Evolutionary conservation across 2,329 filamentous ascomycete species (phyloP).

Genomic region (Ascochyta fabae): DNA sequence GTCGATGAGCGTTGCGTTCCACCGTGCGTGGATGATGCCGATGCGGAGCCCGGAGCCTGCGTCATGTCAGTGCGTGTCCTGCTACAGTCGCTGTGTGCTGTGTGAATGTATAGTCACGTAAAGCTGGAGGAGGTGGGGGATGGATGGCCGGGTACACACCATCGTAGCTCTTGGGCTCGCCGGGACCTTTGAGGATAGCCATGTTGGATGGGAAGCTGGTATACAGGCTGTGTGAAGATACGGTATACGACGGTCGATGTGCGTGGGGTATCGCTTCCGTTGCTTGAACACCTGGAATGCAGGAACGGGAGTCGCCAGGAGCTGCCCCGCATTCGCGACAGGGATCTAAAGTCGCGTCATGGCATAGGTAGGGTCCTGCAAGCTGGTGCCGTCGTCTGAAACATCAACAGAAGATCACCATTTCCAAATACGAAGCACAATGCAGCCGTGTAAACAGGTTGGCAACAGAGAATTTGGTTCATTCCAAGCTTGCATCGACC

Average conservation of each 20-base stretch:
- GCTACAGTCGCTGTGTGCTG: neutral
- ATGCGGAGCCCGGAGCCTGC: conserved; percentile 73
- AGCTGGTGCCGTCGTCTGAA: conserved; percentile 6
- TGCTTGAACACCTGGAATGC: conserved; percentile 32
- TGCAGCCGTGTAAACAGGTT: neutral
- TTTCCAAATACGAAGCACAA: conserved; percentile 10
- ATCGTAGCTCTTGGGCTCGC: conserved; percentile 63
- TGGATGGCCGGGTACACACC: conserved; percentile 50
- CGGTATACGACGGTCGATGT: conserved; percentile 7
- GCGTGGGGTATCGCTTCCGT: conserved; percentile 10
- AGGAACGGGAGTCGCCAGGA: conserved; percentile 27
- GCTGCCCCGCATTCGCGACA: conserved; percentile 22
- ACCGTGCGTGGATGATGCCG: conserved; percentile 93
- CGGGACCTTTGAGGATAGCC: conserved; percentile 68
- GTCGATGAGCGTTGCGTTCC: conserved; percentile 89
- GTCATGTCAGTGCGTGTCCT: conserved; percentile 9
- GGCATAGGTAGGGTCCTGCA: conserved; percentile 2
- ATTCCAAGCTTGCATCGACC: conserved; percentile 16
- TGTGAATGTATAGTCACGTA: neutral
- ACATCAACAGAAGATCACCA: conserved; percentile 15
- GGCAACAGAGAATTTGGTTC: conserved; percentile 27
- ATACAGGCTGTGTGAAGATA: conserved; percentile 12
- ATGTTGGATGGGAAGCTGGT: conserved; percentile 38
- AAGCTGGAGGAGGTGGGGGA: neutral
- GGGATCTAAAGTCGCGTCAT: conserved; percentile 16